Evolutionary conservation across 2,329 filamentous ascomycete genomes (phyloP), one percentile per base, ranked within the genome.

Genomic region (Trichoderma polysporum): DNA sequence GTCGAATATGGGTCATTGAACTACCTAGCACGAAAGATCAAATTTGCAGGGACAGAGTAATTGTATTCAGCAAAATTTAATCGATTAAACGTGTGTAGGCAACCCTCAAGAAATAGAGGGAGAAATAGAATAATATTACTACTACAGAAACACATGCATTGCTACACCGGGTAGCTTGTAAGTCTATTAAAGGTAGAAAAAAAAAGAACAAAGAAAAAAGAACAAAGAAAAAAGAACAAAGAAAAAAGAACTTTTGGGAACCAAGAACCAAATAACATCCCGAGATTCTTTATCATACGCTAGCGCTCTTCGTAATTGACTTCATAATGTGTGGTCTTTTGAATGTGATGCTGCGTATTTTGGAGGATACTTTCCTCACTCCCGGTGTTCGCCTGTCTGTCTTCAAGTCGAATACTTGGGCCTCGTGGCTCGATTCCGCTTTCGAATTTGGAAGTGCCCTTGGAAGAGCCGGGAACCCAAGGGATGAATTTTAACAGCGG

Each of bases 391-490:
- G 4, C 39, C 13, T 59, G 56, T 47, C 56, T 29, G n/a, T 59
- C 56, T 59, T 59, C 17, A 4, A 59, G 56, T 45, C 56, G 56
- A 59, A 59, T 59, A n/a, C 56, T 59, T 59, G 56, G 56, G 39
- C 56, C 56, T 47, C 56, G 7, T 35, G 39, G 56, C n/a, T 59
- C 56, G 13, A 47, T 13, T 22, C 9, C 19, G 19, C 56, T 59
- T 47, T 45, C 56, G 29, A 33, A 59, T 7, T 59, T 59, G 15
- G 56, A 59, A 5, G 56, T 59, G 25, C 56, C 56, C 31, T 47
- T 59, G n/a, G 56, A 59, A 33, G 56, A 59, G 4, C 56, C 56
- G 19, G 56, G 56, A 15, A 59, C 29, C 56, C 56, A 59, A 10
- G 56, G 56, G 12, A 59, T 59, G 27, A 59, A 59, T 8, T 47